Evolutionary conservation across 192 early-diverging fungal species (phyloP), one percentile per base, ranked within the genome.

Genomic region (Podila verticillata): DNA sequence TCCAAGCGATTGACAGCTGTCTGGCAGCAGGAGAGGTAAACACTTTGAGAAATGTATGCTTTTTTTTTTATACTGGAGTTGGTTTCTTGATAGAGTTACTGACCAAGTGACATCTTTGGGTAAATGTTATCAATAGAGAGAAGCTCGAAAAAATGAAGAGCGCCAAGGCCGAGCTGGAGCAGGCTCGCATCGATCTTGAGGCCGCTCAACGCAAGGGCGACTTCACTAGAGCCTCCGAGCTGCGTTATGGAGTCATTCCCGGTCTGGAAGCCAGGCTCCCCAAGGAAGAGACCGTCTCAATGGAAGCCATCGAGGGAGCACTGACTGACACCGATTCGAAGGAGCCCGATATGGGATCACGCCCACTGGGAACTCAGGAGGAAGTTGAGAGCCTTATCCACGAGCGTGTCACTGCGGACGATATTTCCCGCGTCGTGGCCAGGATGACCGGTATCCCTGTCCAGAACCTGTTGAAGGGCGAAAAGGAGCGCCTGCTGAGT

Each of bases 391-490:
- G 84, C 48, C 72, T 95, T 49, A 86, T 95, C 24, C 93, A 94
- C 77, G 94, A 95, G 81, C 87, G 92, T 57, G 94, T 95, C 19
- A 94, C 93, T 5, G 84, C 92, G 5, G 91, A 95, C 57, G 89
- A 90, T 66, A 95, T 94, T 78, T 92, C 92, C 0, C 82, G 86
- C 30, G 92, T 94, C 7, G 92, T 95, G 7, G 85, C 91, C 13
- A 84, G 89, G 12, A 89, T 91, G 74, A 95, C 94, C 4, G 94
- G 94, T 29, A 94, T 95, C 64, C 94, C 94, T n/a, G 92, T 95
- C 9, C 86, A 88, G 74, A 89, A 85, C 66, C 68, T 95, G 67
- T 68, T 92, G 61, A 86, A 86, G 54, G 90, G 91, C 22, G 94
- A 95, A 71, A 87, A 89, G 64, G 89, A 91, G 24, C 88, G 91